phyloP scores from a whole-genome alignment of 176 grass and related monocot genomes.

The Zoysia pacifica region DNA sequence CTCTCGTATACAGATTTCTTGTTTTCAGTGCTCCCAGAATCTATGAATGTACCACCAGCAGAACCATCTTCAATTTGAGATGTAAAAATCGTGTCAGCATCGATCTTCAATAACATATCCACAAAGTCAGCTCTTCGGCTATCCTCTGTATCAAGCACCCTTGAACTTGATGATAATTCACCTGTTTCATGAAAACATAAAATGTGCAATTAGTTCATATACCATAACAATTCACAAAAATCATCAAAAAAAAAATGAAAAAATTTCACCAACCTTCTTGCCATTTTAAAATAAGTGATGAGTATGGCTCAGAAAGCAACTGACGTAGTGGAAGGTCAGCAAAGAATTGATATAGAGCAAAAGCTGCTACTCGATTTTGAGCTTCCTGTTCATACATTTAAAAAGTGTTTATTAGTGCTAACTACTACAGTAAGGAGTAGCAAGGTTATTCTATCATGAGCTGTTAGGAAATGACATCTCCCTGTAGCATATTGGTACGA shows the following conservation, averaged over 20 bases:
- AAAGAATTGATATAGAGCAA: constrained; percentile 90
- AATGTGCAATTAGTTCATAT: constrained; percentile 4
- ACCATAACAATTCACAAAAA: not conserved
- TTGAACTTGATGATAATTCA: constrained; percentile 56
- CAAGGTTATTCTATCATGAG: constrained; percentile 17
- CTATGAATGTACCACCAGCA: constrained; percentile 30
- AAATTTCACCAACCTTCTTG: constrained; percentile 63
- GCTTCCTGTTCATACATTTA: constrained; percentile 65
- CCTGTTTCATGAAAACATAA: constrained; percentile 46
- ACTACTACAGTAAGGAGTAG: constrained; percentile 14
- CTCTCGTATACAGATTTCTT: constrained; percentile 34
- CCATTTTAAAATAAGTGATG: constrained; percentile 87
- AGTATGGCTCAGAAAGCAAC: constrained; percentile 80
- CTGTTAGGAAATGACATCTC: constrained; percentile 1
- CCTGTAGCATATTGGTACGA: constrained; percentile 6
- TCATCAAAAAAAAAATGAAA: constrained; percentile 38
- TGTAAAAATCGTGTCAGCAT: constrained; percentile 28
- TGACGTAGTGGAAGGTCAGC: constrained; percentile 80
- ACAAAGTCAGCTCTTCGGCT: constrained; percentile 75
- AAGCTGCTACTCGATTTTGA: constrained; percentile 82
- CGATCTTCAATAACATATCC: constrained; percentile 68
- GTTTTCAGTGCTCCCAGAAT: constrained; percentile 5
- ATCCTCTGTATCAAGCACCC: constrained; percentile 70
- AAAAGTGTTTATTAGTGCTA: constrained; percentile 23
- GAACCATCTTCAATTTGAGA: constrained; percentile 39